A percentile compares a stretch with the other conserved stretches of the same genome.
Conservation (phyloP, 2,329 filamentous ascomycete genomes). For the Botrytis fabae region DNA sequence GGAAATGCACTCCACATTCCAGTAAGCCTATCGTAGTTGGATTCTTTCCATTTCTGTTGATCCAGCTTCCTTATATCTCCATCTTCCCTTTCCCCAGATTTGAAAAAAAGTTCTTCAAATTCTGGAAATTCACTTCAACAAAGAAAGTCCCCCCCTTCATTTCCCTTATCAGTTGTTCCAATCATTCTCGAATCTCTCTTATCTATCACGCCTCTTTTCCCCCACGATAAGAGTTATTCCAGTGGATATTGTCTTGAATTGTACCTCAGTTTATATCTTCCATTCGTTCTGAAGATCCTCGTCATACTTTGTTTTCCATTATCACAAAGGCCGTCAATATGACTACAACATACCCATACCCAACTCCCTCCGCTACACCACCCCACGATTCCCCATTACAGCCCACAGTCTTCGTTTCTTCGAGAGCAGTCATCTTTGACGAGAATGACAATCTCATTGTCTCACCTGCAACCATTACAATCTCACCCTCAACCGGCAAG, state of each 20-base stretch:
- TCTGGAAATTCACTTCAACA: neutral
- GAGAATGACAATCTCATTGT: slow-evolving; percentile 61
- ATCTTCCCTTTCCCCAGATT: slow-evolving; percentile 3
- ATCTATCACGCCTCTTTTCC: slow-evolving; percentile 12
- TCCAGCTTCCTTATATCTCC: neutral
- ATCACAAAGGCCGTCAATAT: slow-evolving; percentile 26
- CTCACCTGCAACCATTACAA: slow-evolving; percentile 78
- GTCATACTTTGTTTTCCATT: neutral
- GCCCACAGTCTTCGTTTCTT: slow-evolving; percentile 79
- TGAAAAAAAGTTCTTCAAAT: neutral
- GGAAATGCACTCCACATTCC: slow-evolving; percentile 18
- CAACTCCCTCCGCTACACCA: slow-evolving; percentile 38
- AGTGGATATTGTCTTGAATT: neutral
- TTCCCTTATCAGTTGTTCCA: slow-evolving; percentile 20
- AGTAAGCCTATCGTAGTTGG: slow-evolving; percentile 20
- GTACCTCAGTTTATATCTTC: slow-evolving; percentile 5
- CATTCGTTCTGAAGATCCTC: neutral
- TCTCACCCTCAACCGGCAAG: slow-evolving; percentile 79
- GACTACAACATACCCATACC: slow-evolving; percentile 33
- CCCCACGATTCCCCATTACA: slow-evolving; percentile 42
- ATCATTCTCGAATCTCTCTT: slow-evolving; percentile 7
- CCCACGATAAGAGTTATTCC: slow-evolving; percentile 19
- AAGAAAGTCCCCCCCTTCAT: slow-evolving; percentile 16
- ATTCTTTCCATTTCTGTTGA: neutral
- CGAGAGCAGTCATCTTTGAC: slow-evolving; percentile 76